Conservation (phyloP, 495 filamentous ascomycete species). For the Hyaloscypha variabilis region DNA sequence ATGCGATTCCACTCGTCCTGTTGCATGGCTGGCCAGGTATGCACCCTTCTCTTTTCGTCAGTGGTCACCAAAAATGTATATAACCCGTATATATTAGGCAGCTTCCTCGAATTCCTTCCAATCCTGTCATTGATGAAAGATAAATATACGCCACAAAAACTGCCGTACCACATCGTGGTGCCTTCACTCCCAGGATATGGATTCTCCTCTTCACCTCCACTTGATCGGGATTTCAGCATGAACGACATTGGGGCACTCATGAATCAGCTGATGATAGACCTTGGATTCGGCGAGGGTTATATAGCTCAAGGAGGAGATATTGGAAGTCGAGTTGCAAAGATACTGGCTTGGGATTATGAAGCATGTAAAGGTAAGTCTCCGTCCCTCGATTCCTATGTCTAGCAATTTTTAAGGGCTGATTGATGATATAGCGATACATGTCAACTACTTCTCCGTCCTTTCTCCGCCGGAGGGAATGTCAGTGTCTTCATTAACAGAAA, state of each 20-base stretch:
- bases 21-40: conserved; percentile 65
- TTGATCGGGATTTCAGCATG: conserved; percentile 49
- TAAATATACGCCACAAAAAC: conserved; percentile 54
- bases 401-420: not conserved
- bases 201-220: conserved; percentile 55
- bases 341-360: conserved; percentile 38
- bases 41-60: conserved; percentile 8
- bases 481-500: conserved; percentile 27
- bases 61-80: too few species aligned
- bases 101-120: conserved; percentile 58
- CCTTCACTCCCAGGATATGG: conserved; percentile 66
- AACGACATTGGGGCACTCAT: conserved; percentile 49
- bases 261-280: conserved; percentile 58
- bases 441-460: conserved; percentile 5
- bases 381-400: not conserved
- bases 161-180: conserved; percentile 69
- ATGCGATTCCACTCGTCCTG: conserved; percentile 64
- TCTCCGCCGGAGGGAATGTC: conserved; percentile 7
- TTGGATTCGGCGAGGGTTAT: conserved; percentile 64
- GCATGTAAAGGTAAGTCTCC: conserved; percentile 37
- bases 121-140: conserved; percentile 44
- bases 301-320: conserved; percentile 70
- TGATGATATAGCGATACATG: not conserved
- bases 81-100: conserved; percentile 35
- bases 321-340: conserved; percentile 52